Percentiles rank a stretch among this genome's conserved stretches.
Conservation (phyloP, 2,329 filamentous ascomycete genomes). For the Neoscytalidium dimidiatum region DNA sequence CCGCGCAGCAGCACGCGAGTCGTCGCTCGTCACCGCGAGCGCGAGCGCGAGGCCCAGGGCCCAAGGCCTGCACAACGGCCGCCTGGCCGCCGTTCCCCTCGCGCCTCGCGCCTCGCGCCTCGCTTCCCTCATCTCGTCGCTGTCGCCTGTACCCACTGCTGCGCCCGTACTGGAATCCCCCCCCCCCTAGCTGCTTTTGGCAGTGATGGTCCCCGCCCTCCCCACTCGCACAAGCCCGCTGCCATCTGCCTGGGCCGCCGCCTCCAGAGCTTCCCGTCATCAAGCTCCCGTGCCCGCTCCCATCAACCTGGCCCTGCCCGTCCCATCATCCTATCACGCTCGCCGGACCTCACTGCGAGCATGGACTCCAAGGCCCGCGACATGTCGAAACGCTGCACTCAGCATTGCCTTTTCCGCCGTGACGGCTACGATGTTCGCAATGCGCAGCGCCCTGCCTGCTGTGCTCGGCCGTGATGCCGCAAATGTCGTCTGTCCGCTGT, state of each 20-base stretch:
- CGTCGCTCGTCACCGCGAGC: too few relatives aligned
- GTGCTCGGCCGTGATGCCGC: not conserved
- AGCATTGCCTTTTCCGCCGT: not conserved
- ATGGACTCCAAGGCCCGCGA: not conserved
- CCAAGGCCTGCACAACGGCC: slow-evolving; percentile 5
- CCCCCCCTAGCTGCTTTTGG: slow-evolving; percentile 1
- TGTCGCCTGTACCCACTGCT: not conserved
- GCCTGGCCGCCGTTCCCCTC: slow-evolving; percentile 3
- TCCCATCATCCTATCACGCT: not conserved
- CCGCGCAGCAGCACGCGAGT: not conserved
- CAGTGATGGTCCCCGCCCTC: slow-evolving; percentile 3
- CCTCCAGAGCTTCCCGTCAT: slow-evolving; percentile 2
- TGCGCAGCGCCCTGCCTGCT: not conserved
- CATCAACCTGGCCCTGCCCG: not conserved
- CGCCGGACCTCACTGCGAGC: not conserved
- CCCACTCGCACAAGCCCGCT: slow-evolving; percentile 4
- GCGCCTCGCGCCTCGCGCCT: not conserved
- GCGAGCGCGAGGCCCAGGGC: too few relatives aligned
- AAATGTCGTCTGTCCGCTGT: not conserved
- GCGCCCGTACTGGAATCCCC: not conserved
- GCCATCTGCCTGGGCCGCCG: not conserved
- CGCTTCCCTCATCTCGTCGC: not conserved
- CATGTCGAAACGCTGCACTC: not conserved
- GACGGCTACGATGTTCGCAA: not conserved
- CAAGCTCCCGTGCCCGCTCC: slow-evolving; percentile 3